Conservation (phyloP, 768 basidiomycete genomes). For the Leccinum uliginosum region DNA sequence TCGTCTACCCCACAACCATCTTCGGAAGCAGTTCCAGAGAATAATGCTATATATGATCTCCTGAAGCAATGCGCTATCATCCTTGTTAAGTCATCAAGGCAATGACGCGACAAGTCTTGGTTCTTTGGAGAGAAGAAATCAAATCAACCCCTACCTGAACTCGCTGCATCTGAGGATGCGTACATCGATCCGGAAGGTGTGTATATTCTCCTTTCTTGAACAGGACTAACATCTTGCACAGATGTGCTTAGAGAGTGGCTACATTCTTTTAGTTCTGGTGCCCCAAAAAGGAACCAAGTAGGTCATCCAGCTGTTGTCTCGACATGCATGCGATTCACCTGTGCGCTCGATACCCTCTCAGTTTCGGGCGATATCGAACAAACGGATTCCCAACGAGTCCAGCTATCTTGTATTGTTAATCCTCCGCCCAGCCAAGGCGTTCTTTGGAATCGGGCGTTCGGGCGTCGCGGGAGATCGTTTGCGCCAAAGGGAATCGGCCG, state of each 20-base stretch:
- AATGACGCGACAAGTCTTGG: conserved; percentile 47
- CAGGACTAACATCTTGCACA: conserved; percentile 21
- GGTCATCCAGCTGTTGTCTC: conserved; percentile 65
- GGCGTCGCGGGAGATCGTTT: conserved; percentile 61
- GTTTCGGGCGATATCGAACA: conserved; percentile 79
- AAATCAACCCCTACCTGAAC: conserved; percentile 54
- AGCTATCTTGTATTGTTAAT: conserved; percentile 85
- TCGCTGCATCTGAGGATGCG: conserved; percentile 29
- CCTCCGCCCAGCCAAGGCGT: conserved; percentile 70
- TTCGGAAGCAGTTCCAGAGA: conserved; percentile 51
- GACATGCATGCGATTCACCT: conserved; percentile 80
- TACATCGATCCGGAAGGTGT: conserved; percentile 51
- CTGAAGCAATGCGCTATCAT: conserved; percentile 61
- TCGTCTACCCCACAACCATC: conserved; percentile 49
- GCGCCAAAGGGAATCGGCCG: conserved; percentile 48
- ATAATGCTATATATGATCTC: conserved; percentile 57
- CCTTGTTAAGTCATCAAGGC: conserved; percentile 63
- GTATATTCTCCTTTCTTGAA: neutral
- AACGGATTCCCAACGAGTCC: conserved; percentile 66
- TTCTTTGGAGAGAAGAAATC: conserved; percentile 69
- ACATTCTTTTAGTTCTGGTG: conserved; percentile 41
- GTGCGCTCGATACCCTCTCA: conserved; percentile 89
- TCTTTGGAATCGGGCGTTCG: conserved; percentile 57
- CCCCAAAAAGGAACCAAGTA: conserved; percentile 58
- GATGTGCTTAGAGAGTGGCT: conserved; percentile 57